phyloP scores from a whole-genome alignment of 2,329 filamentous ascomycete genomes.

The Cladosporium sp. region DNA sequence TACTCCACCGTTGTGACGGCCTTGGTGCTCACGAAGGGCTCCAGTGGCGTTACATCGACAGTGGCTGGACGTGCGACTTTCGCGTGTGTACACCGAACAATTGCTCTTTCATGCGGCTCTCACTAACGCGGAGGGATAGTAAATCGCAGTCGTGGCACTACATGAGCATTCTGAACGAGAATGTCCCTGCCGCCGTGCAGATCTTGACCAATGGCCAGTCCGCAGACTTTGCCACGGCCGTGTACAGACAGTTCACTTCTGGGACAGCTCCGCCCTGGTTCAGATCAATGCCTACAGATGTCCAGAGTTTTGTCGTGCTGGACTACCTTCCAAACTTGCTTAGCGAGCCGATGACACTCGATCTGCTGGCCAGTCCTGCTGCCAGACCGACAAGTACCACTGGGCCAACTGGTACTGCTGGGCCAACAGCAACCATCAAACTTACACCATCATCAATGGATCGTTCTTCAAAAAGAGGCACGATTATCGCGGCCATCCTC shows the following conservation, averaged over 20 bases:
- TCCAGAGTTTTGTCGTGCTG: background rate
- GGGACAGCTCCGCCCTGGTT: slow-evolving; percentile 3
- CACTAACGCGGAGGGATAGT: background rate
- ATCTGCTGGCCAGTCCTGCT: background rate
- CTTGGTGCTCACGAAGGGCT: background rate
- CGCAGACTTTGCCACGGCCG: background rate
- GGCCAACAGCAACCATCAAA: background rate
- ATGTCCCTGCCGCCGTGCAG: background rate
- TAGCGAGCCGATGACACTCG: background rate
- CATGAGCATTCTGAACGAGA: background rate
- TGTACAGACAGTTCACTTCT: background rate
- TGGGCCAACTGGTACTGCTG: background rate
- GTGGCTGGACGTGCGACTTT: background rate
- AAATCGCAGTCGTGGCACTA: background rate
- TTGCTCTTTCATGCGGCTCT: background rate
- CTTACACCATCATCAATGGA: background rate
- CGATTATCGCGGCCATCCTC: background rate
- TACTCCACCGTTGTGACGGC: background rate
- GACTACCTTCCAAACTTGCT: background rate
- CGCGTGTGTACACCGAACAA: background rate
- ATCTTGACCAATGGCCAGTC: background rate
- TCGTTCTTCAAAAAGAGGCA: background rate
- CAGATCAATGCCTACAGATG: slow-evolving; percentile 5
- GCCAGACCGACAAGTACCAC: background rate
- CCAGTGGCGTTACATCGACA: background rate